Base-by-base conservation (phyloP, 495 filamentous ascomycete species). In the Penicillium malachiteum region DNA sequence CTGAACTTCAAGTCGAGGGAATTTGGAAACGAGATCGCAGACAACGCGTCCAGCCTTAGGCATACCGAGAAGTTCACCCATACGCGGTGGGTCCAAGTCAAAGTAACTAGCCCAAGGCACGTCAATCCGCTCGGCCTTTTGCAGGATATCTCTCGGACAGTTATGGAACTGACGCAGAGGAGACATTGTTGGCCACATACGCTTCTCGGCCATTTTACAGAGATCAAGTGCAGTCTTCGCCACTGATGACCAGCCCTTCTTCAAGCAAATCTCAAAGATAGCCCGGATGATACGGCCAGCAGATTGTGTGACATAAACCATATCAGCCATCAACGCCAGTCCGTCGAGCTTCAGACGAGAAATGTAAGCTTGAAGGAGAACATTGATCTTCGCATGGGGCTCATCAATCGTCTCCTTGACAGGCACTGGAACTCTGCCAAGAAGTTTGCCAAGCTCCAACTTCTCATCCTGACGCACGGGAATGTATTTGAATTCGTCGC, bases 121-220 rank as follows among this genome's bases (percentile, higher is more conserved):
- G 57, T 97, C 92, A 55, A 97, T 95, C 50, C 92, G 79, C 73
- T 99, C 94, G 2, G 92, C 87, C 72, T 97, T 97, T 55, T 88
- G 83, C 46, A 97, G 76, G 46, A 99, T 89, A 54, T 99, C 95
- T 33, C 82, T 73, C 11, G 91, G 83, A 59, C 91, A 95, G 37
- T 74, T 75, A 1, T 89, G 85, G 67, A 97, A 97, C 64, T 99
- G 94, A 38, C 95, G 81, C 8, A 99, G 81, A 7, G 94, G 94
- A 16, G 90, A 88, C 94, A 97, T 97, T 17, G 92, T 96, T 6
- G 92, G 92, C 94, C 94, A 99, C 94, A 97, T 97, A 21, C 95
- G 80, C 79, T 95, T 96, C 77, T 99, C 94, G 2, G 93, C 93
- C 92, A 96, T 97, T 75, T 99, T 99, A 75, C 94, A 99, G 38